Conservation (phyloP, 139 green algal species). For the Micractinium sp. region DNA sequence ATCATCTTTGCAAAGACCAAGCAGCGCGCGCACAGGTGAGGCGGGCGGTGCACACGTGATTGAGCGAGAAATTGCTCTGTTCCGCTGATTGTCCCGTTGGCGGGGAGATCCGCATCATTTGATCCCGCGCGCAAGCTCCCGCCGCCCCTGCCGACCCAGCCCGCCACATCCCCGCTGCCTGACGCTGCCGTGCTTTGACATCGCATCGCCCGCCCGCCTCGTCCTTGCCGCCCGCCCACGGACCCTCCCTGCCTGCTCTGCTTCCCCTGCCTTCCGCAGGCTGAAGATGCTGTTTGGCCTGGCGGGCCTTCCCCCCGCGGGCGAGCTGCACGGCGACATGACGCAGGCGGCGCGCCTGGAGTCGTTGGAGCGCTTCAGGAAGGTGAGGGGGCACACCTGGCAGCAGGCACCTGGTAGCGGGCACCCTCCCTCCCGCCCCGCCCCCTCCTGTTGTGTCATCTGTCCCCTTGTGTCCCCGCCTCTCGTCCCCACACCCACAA, state of each 20-base stretch:
- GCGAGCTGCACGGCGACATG: constrained; percentile 98
- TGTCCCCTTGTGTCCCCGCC: neutral
- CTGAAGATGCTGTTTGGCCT: constrained; percentile 97
- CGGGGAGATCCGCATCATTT: no score
- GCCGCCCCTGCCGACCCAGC: neutral
- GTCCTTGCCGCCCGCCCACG: neutral
- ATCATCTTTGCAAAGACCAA: constrained; percentile 97
- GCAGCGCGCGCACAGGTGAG: constrained; percentile 80
- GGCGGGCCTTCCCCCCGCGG: constrained; percentile 73
- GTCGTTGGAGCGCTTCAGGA: constrained; percentile 84
- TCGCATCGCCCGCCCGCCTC: neutral
- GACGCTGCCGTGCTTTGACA: neutral
- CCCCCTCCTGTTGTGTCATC: neutral
- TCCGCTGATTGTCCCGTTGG: no score
- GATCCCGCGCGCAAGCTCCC: no score
- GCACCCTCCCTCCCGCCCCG: neutral
- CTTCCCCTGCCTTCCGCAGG: neutral
- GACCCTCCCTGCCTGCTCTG: neutral
- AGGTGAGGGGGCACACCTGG: constrained; percentile 25
- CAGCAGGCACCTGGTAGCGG: no score
- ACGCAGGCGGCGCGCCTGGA: constrained; percentile 90
- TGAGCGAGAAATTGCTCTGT: no score
- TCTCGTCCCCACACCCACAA: neutral
- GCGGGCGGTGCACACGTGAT: neutral
- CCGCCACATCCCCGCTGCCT: neutral